Conservation (phyloP, 2,329 filamentous ascomycete species). For the Aureobasidium sp. region DNA sequence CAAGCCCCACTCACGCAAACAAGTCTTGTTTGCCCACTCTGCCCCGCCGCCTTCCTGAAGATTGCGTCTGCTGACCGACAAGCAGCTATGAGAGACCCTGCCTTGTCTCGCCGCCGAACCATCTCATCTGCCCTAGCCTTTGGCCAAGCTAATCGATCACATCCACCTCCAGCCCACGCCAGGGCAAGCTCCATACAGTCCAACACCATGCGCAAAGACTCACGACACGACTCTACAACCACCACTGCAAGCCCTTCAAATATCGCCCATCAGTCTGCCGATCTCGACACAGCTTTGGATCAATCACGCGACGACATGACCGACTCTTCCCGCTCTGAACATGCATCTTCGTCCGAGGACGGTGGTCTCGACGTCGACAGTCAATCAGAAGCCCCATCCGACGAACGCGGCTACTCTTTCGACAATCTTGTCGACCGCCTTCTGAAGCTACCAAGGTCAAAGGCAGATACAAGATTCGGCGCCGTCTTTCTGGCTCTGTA, state of each 20-base stretch:
- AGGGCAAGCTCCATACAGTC: slow-evolving; percentile 44
- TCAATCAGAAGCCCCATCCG: slow-evolving; percentile 32
- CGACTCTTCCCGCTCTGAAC: slow-evolving; percentile 58
- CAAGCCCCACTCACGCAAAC: background rate
- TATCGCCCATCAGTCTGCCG: slow-evolving; percentile 36
- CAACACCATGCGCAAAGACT: slow-evolving; percentile 22
- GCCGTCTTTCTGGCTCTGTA: slow-evolving; percentile 89
- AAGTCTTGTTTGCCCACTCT: background rate
- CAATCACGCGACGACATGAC: slow-evolving; percentile 50
- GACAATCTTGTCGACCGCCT: slow-evolving; percentile 69
- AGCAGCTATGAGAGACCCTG: slow-evolving; percentile 1
- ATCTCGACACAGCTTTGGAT: slow-evolving; percentile 58
- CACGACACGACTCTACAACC: slow-evolving; percentile 29
- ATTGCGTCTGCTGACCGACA: background rate
- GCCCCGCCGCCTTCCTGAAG: background rate
- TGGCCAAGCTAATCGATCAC: background rate
- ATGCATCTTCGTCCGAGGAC: slow-evolving; percentile 56
- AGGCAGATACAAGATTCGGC: slow-evolving; percentile 80
- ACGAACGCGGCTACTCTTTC: slow-evolving; percentile 54
- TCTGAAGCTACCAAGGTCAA: slow-evolving; percentile 71
- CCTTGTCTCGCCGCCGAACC: slow-evolving; percentile 10
- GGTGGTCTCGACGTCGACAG: slow-evolving; percentile 35
- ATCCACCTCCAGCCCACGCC: slow-evolving; percentile 34
- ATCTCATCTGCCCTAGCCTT: slow-evolving; percentile 4
- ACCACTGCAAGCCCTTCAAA: slow-evolving; percentile 19